phyloP scores from a whole-genome alignment of 106 monocot genomes.

The Dendrobium officinale region DNA sequence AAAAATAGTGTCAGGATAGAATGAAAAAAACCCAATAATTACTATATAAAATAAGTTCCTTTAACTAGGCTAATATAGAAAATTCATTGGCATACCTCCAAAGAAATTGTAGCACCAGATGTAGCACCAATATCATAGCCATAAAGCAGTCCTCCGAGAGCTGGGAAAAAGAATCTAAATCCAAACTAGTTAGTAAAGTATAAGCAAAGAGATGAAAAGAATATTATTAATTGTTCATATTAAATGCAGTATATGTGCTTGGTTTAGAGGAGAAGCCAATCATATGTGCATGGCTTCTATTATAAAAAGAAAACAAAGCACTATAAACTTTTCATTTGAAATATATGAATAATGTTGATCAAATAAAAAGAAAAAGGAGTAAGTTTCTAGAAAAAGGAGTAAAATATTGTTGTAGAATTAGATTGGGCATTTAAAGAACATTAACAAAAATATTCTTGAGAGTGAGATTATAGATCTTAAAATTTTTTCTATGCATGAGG shows the following conservation, averaged over 20 bases:
- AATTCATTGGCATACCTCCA: conserved; percentile 41
- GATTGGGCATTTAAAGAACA: too few species aligned
- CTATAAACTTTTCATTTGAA: not conserved
- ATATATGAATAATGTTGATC: not conserved
- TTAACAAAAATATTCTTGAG: too few species aligned
- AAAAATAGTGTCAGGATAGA: not conserved
- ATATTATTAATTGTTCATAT: not conserved
- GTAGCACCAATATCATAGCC: conserved; percentile 99
- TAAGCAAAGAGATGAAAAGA: not conserved
- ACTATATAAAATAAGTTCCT: not conserved
- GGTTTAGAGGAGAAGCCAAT: not conserved
- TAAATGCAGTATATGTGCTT: not conserved
- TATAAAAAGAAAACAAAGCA: not conserved
- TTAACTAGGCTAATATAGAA: not conserved
- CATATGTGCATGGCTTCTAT: not conserved
- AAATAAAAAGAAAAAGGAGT: not conserved
- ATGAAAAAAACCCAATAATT: not conserved
- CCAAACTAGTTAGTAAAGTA: conserved; percentile 17
- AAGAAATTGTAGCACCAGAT: conserved; percentile 86
- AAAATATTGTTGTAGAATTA: too few species aligned
- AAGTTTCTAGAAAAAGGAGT: too few species aligned
- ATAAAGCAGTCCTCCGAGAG: conserved; percentile 84
- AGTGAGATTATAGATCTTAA: too few species aligned
- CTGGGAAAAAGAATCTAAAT: conserved; percentile 90
- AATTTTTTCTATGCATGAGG: too few species aligned